phyloP scores from a whole-genome alignment of 352 stramenopile species.

The Blastocystis sp. region DNA sequence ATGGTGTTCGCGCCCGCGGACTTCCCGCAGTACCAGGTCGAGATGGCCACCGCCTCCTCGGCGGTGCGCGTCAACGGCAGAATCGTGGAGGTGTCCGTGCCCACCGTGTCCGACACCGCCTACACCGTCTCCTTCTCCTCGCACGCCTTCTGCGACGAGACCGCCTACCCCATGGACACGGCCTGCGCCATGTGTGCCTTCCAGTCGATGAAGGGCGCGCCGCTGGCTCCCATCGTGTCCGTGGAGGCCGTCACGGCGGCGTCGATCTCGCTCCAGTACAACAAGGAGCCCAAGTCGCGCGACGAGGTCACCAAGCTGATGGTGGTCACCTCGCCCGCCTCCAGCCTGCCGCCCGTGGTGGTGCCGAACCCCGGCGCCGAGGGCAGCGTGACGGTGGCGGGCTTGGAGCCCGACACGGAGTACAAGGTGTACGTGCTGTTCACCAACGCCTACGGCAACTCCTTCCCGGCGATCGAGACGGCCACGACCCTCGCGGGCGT shows the following conservation, averaged over 20 bases:
- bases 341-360: neutral
- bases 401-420: slow-evolving; percentile 37
- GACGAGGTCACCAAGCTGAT: neutral
- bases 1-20: neutral
- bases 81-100: neutral
- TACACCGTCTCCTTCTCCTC: slow-evolving; percentile 13
- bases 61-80: neutral
- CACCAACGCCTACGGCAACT: slow-evolving; percentile 10
- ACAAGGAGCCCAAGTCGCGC: neutral
- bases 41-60: neutral
- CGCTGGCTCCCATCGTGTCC: slow-evolving; percentile 1
- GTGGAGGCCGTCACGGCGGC: slow-evolving; percentile 14
- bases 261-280: neutral
- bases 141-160: slow-evolving; percentile 53
- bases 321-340: neutral
- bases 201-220: neutral
- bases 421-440: slow-evolving; percentile 2
- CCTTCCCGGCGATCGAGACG: neutral
- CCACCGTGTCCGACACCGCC: neutral
- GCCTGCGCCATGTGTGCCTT: neutral
- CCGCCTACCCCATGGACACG: neutral
- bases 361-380: neutral
- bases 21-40: neutral
- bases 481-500: slow-evolving; percentile 2
- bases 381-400: slow-evolving; percentile 6